Conservation (phyloP, 352 stramenopile genomes). For the Phytophthora pseudosyringae region DNA sequence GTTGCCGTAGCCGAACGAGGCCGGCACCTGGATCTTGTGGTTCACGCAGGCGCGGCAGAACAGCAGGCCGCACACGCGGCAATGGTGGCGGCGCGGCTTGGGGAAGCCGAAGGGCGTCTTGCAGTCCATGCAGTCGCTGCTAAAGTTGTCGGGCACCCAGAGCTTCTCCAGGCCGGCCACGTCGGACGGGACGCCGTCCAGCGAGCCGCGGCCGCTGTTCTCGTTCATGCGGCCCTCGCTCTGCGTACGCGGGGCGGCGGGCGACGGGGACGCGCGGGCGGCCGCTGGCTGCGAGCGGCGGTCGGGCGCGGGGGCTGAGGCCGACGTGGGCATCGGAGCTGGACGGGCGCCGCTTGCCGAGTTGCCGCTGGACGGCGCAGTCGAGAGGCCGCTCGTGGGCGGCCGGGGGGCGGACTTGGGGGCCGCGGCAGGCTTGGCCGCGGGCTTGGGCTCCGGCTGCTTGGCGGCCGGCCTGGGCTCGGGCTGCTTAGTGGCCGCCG, state of each 20-base stretch:
- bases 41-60: constrained; percentile 84
- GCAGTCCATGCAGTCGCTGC: constrained; percentile 88
- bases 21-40: constrained; percentile 85
- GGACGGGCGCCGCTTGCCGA: constrained; percentile 17
- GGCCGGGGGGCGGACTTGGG: constrained; percentile 32
- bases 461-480: constrained; percentile 20
- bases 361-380: constrained; percentile 35
- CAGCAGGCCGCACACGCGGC: constrained; percentile 82
- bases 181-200: constrained; percentile 58
- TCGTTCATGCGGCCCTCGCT: constrained; percentile 44
- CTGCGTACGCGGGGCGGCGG: constrained; percentile 23
- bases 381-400: constrained; percentile 36
- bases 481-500: constrained; percentile 7
- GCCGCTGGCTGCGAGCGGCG: constrained; percentile 22
- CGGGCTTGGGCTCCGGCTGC: constrained; percentile 18
- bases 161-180: constrained; percentile 84
- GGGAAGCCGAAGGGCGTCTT: constrained; percentile 82
- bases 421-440: constrained; percentile 23
- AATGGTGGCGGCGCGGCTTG: constrained; percentile 85
- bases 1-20: constrained; percentile 83
- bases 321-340: constrained; percentile 29
- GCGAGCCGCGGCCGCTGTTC: constrained; percentile 46
- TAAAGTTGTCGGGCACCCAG: constrained; percentile 90
- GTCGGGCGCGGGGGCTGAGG: constrained; percentile 32
- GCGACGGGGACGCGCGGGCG: constrained; percentile 5